Evolutionary conservation across 169 alveolate genomes (phyloP).

Genomic region (Fabrea salina): DNA sequence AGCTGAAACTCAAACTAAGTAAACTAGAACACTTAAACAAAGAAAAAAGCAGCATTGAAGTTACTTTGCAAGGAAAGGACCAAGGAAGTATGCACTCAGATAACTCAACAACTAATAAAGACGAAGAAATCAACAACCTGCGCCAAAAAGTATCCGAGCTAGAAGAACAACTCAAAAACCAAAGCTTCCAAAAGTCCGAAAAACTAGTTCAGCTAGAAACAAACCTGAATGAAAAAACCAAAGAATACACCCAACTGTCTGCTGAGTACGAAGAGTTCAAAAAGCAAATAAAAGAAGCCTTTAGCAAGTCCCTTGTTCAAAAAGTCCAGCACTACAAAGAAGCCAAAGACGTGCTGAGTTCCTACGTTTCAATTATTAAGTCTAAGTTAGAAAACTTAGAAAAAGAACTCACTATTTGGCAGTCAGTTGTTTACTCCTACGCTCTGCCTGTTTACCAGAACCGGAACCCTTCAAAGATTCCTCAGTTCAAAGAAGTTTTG

Average conservation of each 20-base stretch:
- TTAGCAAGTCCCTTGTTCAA: not conserved
- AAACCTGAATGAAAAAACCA: slow-evolving; percentile 9
- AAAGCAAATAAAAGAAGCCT: slow-evolving; percentile 25
- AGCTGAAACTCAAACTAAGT: too few species aligned
- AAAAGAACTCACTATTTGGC: not conserved
- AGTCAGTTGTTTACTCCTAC: slow-evolving; percentile 11
- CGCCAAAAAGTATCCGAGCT: not conserved
- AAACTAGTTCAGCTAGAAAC: not conserved
- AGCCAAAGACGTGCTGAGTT: slow-evolving; percentile 8
- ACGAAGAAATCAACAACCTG: not conserved
- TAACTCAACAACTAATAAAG: not conserved
- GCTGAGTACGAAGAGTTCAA: slow-evolving; percentile 30
- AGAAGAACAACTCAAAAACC: not conserved
- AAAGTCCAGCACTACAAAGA: slow-evolving; percentile 29
- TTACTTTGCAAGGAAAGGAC: not conserved
- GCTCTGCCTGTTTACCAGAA: slow-evolving; percentile 9
- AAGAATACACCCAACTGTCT: not conserved
- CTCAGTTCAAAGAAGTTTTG: slow-evolving; percentile 21
- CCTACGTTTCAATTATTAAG: not conserved
- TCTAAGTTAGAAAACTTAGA: slow-evolving; percentile 1
- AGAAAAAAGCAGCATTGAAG: not conserved
- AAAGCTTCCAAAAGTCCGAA: not conserved
- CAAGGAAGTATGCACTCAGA: not conserved
- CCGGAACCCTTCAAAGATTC: slow-evolving; percentile 6
- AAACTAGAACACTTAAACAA: not conserved